Conservation (phyloP, 2,329 filamentous ascomycete genomes). For the Claviceps digitariae region DNA sequence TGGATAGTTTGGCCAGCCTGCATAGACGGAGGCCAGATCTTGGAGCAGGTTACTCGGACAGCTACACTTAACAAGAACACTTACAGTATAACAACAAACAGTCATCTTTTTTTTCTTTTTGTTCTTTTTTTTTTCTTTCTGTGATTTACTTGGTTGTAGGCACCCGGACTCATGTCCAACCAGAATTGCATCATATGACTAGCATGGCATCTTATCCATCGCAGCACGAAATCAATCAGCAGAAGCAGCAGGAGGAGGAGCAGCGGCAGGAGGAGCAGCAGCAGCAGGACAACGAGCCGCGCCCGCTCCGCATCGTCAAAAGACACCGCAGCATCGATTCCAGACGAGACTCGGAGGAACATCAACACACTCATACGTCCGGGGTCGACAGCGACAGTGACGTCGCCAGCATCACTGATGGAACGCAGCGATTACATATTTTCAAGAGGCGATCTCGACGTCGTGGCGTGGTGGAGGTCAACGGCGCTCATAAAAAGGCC, state of each 20-base stretch:
- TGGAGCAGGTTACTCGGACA: neutral
- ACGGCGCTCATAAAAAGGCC: slow-evolving; percentile 1
- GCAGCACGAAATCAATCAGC: neutral
- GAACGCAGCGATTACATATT: slow-evolving; percentile 5
- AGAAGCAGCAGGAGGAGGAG: neutral
- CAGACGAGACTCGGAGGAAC: neutral
- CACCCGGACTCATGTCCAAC: neutral
- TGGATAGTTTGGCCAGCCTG: neutral
- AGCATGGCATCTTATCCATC: slow-evolving; percentile 21
- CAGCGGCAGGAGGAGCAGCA: neutral
- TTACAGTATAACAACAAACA: neutral
- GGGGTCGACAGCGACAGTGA: slow-evolving; percentile 1
- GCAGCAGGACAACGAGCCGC: slow-evolving; percentile 18
- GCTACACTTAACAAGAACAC: neutral
- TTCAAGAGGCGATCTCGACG: slow-evolving; percentile 6
- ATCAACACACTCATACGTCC: neutral
- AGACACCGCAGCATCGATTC: slow-evolving; percentile 8
- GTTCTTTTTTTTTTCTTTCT: neutral
- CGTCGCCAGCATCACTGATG: neutral
- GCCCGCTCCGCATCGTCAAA: slow-evolving; percentile 39
- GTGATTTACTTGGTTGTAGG: neutral
- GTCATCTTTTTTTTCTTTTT: neutral
- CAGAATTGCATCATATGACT: slow-evolving; percentile 1
- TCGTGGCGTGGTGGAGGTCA: slow-evolving; percentile 2
- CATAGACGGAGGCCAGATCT: neutral